Base-by-base conservation (phyloP, 2,329 filamentous ascomycete genomes). In the Byssothecium circinans region DNA sequence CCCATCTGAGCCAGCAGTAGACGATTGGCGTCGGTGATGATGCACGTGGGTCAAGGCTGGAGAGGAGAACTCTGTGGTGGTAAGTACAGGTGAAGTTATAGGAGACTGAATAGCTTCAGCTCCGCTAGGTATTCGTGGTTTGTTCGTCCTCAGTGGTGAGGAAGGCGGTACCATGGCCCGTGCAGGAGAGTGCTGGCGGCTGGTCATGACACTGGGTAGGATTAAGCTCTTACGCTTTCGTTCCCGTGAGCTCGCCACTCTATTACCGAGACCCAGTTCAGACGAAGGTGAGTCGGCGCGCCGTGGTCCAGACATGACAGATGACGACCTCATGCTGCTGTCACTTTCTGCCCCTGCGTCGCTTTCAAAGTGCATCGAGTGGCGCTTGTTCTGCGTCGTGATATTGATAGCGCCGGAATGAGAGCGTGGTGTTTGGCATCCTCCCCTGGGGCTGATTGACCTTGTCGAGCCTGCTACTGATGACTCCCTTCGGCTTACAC, bases 241-340 rank as follows among this genome's bases (percentile, higher is more conserved):
- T 55, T 95, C 90, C 48, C 88, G 82, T 34, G 88, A 86, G 65
- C 88, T 92, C 25, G 88, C 84, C 39, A 89, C 85, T 49, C 89
- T 82, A 52, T 86, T 82, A 52, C 86, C 82, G 18, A 96, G 75
- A 43, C 88, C 85, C 62, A 91, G 84, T 51, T 97, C 94, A 4
- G 91, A 95, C 17, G 89, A 87, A 2, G 94, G 94, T 0, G 94
- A 99, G 52, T 96, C 91, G 1, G 89, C 91, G 54, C 91, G 81
- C 37, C 84, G 77, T 10, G 83, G 83, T 10, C 84, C 81, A 3
- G 89, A 87, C 41, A 89, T 76, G 3, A 87, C 76, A 0, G 91
- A 95, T 1, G 91, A 95, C 1, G 92, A 97, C 35, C 88, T 83
- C 44, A 91, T 80, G 68, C 91, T 97, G 45, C 88, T 89, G 65